Conservation (phyloP, 441 rosid genomes). For the Populus hybrid region DNA sequence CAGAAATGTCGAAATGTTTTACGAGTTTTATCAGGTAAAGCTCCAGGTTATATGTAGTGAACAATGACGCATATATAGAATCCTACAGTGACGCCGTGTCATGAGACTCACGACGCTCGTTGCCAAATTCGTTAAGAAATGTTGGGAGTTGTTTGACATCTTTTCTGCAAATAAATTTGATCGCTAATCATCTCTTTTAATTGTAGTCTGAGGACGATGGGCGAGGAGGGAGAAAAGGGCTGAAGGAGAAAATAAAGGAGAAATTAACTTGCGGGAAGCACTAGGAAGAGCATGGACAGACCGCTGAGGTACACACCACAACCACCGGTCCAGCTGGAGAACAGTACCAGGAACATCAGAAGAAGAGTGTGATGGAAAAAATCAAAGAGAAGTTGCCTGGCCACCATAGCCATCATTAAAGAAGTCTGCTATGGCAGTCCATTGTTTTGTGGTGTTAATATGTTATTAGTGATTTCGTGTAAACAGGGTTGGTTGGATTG, state of each 20-base stretch:
- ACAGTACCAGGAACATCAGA: slow-evolving; percentile 43
- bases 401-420: slow-evolving; percentile 23
- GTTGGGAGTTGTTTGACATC: neutral
- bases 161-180: neutral
- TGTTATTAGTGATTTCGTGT: neutral
- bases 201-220: slow-evolving; percentile 66
- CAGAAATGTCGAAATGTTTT: neutral
- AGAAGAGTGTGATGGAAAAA: slow-evolving; percentile 55
- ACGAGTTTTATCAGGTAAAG: too few species aligned
- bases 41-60: neutral
- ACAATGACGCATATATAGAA: neutral
- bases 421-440: neutral
- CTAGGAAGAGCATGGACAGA: slow-evolving; percentile 24
- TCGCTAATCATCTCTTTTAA: too few species aligned
- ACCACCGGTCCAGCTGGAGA: slow-evolving; percentile 4
- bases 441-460: neutral
- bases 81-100: neutral
- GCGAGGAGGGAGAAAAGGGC: slow-evolving; percentile 66
- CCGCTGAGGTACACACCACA: slow-evolving; percentile 16
- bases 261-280: slow-evolving; percentile 44
- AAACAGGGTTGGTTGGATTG: too few species aligned
- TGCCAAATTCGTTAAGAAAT: neutral
- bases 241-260: slow-evolving; percentile 61
- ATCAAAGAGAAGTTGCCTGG: slow-evolving; percentile 66
- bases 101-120: neutral